These are phyloP conservation scores for Protea cynaroides DNA, from an alignment of 164 flowering plant genomes.

Conservation along the genomic window DNA sequence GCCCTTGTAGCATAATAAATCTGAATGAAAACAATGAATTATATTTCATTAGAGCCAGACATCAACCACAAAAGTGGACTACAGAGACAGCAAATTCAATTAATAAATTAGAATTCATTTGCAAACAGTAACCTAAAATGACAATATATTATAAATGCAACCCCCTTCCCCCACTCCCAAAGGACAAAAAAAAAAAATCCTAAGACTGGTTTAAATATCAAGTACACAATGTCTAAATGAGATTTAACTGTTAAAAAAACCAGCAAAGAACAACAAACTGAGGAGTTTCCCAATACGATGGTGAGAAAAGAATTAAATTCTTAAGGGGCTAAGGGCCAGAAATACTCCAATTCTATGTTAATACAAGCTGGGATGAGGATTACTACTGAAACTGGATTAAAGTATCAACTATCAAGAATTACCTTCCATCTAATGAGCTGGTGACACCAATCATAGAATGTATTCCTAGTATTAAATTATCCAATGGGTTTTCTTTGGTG, in stretches of 20 bases:
- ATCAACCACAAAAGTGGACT: neutral
- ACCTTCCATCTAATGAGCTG: no score
- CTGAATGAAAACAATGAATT: constrained; percentile 11
- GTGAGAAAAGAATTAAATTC: neutral
- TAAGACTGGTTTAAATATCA: neutral
- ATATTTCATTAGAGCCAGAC: neutral
- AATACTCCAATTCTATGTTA: neutral
- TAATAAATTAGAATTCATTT: neutral
- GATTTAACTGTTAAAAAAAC: neutral
- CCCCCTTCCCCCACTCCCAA: no score
- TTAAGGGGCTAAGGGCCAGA: neutral
- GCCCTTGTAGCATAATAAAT: constrained; percentile 4
- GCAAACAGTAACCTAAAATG: neutral
- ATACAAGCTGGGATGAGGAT: neutral
- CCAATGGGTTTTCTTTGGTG: no score
- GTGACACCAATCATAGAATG: no score
- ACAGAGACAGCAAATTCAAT: neutral
- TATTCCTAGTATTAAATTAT: no score
- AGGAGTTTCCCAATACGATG: neutral
- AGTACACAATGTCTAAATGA: neutral
- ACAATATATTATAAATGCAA: neutral
- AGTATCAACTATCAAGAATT: no score
- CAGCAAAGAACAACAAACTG: neutral
- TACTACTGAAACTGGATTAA: no score
- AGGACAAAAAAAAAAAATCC: neutral